Evolutionary conservation across 75 land plant species (phyloP), one percentile per base, ranked within the genome.

Genomic region (Larix kaempferi): DNA sequence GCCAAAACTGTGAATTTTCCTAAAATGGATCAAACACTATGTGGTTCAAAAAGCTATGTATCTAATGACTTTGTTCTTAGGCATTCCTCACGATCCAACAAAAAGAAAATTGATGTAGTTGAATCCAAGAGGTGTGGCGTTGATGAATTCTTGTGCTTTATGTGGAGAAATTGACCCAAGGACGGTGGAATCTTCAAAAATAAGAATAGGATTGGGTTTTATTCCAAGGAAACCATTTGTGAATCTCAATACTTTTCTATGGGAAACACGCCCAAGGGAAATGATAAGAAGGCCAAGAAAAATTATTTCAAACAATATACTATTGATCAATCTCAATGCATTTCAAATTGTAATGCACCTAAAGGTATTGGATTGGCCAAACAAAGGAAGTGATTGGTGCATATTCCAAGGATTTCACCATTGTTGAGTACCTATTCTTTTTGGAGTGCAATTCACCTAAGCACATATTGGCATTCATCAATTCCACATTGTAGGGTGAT

Each of bases 1-100:
- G 71, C 39, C 39, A 66, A 66, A 66, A 66, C 21, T 66, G 71
- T 66, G 71, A 35, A 16, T 66, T 66, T 66, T 66, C 44, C 71
- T 29, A 39, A 66, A 21, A 66, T 66, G 71, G 71, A 66, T 33
- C 71, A n/a, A n/a, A 33, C 71, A 66, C 44, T 66, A 1, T 33
- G 6, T 21, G 17, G 35, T 29, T 33, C 39, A 33, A 39, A 66
- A 39, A 66, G 71, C 41, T 33, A 21, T 17, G 5, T 33, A 39
- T 66, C 71, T 16, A 35, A 37, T 37, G 35, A 66, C 10, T 33
- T 21, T 66, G 71, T 37, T 35, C 44, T 35, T 33, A 66, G 39
- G 71, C 71, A 35, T 2, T 37, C 39, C 8, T 66, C 19, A 33
- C 21, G 15, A 5, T 35, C 41, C 71, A 37, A 26, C 71, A 66